phyloP scores from a whole-genome alignment of 169 alveolate genomes.

The Plasmodium vivax region DNA sequence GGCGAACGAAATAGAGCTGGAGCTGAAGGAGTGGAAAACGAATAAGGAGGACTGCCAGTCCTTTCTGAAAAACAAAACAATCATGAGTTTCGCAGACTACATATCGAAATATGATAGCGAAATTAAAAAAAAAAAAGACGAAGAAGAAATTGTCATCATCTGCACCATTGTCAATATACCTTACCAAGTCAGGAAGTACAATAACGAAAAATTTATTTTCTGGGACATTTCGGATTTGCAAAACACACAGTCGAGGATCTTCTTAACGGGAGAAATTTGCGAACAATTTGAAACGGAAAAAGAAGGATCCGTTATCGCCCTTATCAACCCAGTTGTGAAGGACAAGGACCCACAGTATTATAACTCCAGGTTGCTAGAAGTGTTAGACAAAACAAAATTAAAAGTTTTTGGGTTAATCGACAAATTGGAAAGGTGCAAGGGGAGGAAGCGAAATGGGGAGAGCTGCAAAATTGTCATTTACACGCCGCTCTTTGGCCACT shows the following conservation, averaged over 20 bases:
- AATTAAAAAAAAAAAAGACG: conserved; percentile 32
- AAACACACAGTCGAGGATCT: conserved; percentile 52
- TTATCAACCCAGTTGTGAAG: conserved; percentile 41
- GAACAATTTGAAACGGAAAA: conserved; percentile 35
- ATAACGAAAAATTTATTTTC: conserved; percentile 55
- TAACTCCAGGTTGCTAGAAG: conserved; percentile 35
- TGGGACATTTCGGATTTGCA: conserved; percentile 72
- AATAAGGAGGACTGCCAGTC: conserved; percentile 25
- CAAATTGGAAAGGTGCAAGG: conserved; percentile 57
- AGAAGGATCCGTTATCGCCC: conserved; percentile 59
- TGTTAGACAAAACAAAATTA: conserved; percentile 4
- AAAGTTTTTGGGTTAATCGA: conserved; percentile 31
- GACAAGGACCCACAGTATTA: conserved; percentile 63
- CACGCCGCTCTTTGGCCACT: conserved; percentile 43
- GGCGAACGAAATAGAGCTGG: conserved; percentile 25
- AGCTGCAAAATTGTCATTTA: conserved; percentile 36
- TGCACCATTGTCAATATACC: conserved; percentile 71
- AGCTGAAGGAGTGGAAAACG: conserved; percentile 24
- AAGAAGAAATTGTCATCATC: conserved; percentile 21
- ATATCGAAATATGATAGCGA: conserved; percentile 50
- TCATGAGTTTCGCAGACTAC: conserved; percentile 43
- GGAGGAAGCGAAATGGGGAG: conserved; percentile 29
- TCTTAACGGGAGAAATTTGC: conserved; percentile 60
- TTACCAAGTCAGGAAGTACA: conserved; percentile 48
- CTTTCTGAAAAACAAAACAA: conserved; percentile 11